Conservation (phyloP, 2,329 filamentous ascomycete genomes). For the Dothiorella sarmentorum region DNA sequence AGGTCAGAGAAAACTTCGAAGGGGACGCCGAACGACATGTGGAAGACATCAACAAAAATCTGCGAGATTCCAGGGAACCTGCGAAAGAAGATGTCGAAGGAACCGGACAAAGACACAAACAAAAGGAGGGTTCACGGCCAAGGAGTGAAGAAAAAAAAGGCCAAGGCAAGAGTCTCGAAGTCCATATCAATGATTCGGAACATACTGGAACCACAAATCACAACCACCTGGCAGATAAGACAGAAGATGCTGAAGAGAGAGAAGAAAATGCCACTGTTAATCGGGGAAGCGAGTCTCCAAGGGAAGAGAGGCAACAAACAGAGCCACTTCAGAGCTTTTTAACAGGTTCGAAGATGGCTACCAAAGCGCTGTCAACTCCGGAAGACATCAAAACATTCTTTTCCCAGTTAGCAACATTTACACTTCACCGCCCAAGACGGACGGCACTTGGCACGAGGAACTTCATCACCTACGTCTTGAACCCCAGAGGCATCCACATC, state of each 20-base stretch:
- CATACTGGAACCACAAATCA: no score
- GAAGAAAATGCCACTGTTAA: neutral
- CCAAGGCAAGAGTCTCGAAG: no score
- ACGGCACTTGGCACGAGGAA: neutral
- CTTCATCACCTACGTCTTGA: neutral
- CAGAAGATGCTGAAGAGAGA: neutral
- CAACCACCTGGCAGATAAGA: neutral
- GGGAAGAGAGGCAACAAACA: neutral
- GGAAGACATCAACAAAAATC: no score
- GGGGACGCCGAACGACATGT: no score
- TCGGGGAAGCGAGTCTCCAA: no score
- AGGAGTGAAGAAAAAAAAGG: no score
- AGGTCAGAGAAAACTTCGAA: no score
- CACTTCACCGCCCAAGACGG: neutral
- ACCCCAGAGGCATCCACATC: neutral
- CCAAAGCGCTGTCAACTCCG: neutral
- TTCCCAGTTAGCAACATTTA: neutral
- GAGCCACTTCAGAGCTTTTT: neutral
- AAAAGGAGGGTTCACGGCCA: no score
- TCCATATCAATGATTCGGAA: no score
- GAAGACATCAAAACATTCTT: neutral
- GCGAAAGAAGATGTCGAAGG: no score
- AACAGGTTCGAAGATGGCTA: neutral
- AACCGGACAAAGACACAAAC: no score
- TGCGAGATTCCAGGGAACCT: no score